These are phyloP conservation scores for Chaetomium strumarium DNA, from an alignment of 2,329 filamentous ascomycete genomes.

Conservation along the genomic window DNA sequence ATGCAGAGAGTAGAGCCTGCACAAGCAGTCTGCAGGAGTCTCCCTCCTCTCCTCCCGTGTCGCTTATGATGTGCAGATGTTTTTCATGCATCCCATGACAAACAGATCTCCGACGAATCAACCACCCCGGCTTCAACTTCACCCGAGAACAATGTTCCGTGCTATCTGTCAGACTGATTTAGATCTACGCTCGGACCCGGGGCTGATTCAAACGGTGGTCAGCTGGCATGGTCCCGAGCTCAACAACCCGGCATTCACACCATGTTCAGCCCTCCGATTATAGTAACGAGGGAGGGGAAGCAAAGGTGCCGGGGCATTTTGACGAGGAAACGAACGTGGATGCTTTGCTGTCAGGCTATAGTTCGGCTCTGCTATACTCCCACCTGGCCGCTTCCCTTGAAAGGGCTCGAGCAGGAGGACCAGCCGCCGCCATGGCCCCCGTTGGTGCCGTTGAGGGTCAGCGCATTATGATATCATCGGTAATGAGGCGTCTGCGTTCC, in stretches of 20 bases:
- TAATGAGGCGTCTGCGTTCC: constrained; percentile 7
- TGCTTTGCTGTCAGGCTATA: constrained; percentile 18
- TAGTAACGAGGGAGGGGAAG: constrained; percentile 8
- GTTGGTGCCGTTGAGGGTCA: constrained; percentile 11
- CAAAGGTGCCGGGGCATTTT: constrained; percentile 1
- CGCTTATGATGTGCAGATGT: constrained; percentile 20
- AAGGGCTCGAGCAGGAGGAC: constrained; percentile 8
- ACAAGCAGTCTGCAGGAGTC: neutral
- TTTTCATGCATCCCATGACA: constrained; percentile 18
- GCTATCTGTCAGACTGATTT: neutral
- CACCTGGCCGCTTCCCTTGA: constrained; percentile 9
- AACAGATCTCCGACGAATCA: constrained; percentile 4
- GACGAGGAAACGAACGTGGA: constrained; percentile 20
- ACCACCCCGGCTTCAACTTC: neutral
- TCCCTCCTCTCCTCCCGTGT: constrained; percentile 1
- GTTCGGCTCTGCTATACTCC: constrained; percentile 19
- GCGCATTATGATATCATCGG: constrained; percentile 21
- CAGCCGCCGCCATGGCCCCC: constrained; percentile 3
- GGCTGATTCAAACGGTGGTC: neutral
- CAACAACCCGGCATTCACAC: constrained; percentile 10
- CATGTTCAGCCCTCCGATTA: neutral
- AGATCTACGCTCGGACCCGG: neutral
- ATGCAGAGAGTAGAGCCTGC: constrained; percentile 5
- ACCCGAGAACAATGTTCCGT: neutral
- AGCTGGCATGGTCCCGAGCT: constrained; percentile 8